phyloP scores from a whole-genome alignment of 495 filamentous ascomycete genomes.

The Barbatosphaeria neglecta region DNA sequence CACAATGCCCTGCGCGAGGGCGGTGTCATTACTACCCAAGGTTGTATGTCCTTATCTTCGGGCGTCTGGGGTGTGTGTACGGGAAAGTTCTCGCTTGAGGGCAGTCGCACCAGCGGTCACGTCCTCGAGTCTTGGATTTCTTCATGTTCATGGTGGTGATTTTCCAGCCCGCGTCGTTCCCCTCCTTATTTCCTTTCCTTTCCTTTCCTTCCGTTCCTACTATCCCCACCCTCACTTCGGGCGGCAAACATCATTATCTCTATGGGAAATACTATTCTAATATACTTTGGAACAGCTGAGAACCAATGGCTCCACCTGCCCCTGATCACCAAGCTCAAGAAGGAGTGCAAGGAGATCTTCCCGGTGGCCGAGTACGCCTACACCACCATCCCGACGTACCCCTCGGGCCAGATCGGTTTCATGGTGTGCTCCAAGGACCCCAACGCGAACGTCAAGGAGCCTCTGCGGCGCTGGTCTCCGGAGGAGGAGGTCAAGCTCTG shows the following conservation, averaged over 20 bases:
- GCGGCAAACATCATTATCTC: too few species aligned
- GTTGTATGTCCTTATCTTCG: conserved; percentile 74
- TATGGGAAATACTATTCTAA: neutral
- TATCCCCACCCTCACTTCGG: too few species aligned
- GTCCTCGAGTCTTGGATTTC: too few species aligned
- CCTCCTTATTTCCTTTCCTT: neutral
- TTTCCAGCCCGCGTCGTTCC: too few species aligned
- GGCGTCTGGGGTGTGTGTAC: conserved; percentile 8
- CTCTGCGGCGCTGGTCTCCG: conserved; percentile 60
- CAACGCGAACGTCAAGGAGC: conserved; percentile 67
- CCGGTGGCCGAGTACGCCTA: conserved; percentile 96
- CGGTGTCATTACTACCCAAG: conserved; percentile 99
- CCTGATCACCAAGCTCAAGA: conserved; percentile 83
- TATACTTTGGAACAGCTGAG: conserved; percentile 51
- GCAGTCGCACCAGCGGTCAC: neutral
- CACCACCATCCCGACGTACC: conserved; percentile 99
- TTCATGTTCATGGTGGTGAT: too few species aligned
- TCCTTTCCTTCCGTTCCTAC: conserved; percentile 1
- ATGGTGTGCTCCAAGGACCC: conserved; percentile 98
- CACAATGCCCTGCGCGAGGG: conserved; percentile 80
- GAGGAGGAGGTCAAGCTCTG: conserved; percentile 89
- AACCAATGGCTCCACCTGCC: conserved; percentile 98
- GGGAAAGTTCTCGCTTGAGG: too few species aligned
- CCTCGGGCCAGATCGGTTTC: conserved; percentile 98
- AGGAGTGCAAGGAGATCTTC: conserved; percentile 95